Percentiles rank a stretch among this genome's conserved stretches.
These are phyloP conservation scores for Cytospora piceicola DNA, from an alignment of 2,329 filamentous ascomycete species.

Conservation along the genomic window DNA sequence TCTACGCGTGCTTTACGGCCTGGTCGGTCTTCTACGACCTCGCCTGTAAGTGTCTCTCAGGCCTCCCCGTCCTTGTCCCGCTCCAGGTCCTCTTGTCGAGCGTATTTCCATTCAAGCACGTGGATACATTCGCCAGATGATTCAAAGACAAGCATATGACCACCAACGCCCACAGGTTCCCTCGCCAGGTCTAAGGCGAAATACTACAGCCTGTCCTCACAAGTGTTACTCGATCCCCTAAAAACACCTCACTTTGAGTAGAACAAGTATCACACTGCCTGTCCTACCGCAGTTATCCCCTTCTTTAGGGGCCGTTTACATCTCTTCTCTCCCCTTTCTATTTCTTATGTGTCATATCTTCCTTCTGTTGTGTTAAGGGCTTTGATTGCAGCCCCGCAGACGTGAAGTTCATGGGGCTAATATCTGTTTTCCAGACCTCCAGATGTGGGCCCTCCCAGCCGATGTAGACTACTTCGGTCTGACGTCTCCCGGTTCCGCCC, in stretches of 20 bases:
- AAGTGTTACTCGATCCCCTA: neutral
- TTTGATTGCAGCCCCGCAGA: neutral
- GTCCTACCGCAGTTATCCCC: too few relatives aligned
- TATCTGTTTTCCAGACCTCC: neutral
- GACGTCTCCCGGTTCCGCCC: neutral
- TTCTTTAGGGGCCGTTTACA: too few relatives aligned
- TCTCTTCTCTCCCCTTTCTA: too few relatives aligned
- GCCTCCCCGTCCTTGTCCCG: neutral
- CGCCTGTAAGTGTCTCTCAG: neutral
- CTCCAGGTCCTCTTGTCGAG: too few relatives aligned
- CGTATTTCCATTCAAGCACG: neutral
- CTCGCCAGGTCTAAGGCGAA: neutral
- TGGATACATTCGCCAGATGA: too few relatives aligned
- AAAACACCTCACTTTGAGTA: too few relatives aligned
- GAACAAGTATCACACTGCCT: too few relatives aligned
- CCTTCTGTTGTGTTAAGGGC: neutral
- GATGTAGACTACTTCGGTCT: neutral
- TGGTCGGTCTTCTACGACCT: conserved; percentile 1
- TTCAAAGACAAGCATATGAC: too few relatives aligned
- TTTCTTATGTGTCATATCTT: neutral
- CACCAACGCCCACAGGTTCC: too few relatives aligned
- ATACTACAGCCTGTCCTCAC: neutral
- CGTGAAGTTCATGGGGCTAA: neutral
- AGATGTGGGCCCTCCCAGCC: neutral
- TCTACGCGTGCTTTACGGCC: neutral